A percentile compares a stretch with the other conserved stretches of the same genome.
Conservation (phyloP, 495 filamentous ascomycete genomes). For the Penicillium taxi region DNA sequence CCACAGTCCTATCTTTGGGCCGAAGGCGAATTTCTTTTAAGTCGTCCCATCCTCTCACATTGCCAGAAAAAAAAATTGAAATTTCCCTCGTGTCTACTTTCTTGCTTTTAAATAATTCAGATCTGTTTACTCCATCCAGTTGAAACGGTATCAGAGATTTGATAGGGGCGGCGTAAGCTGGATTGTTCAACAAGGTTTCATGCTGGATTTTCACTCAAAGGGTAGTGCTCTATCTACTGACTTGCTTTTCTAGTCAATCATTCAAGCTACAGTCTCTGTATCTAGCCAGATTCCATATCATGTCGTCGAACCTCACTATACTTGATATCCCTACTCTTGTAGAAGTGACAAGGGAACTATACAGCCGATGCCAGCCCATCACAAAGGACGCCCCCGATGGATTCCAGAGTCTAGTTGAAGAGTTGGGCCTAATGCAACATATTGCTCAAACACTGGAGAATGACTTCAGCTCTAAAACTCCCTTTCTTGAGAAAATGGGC, state of each 20-base stretch:
- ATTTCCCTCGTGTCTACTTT: no score
- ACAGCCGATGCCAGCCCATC: constrained; percentile 28
- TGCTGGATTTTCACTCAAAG: no score
- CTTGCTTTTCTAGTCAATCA: background rate
- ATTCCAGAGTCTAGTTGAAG: constrained; percentile 28
- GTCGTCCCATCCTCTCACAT: no score
- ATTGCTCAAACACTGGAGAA: constrained; percentile 23
- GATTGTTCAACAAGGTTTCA: no score
- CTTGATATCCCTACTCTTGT: constrained; percentile 25
- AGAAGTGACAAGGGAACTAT: constrained; percentile 30
- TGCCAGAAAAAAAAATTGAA: no score
- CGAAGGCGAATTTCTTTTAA: no score
- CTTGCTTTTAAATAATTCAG: no score
- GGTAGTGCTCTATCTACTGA: no score
- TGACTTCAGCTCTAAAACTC: constrained; percentile 21
- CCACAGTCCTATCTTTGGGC: no score
- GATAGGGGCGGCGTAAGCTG: no score
- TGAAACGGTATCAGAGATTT: no score
- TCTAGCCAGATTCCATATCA: constrained; percentile 3
- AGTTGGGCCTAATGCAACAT: constrained; percentile 27
- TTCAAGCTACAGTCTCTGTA: background rate
- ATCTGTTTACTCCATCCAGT: no score
- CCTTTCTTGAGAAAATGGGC: constrained; percentile 21
- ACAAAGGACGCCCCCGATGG: constrained; percentile 29
- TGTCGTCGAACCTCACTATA: constrained; percentile 19